phyloP scores from a whole-genome alignment of 2,329 filamentous ascomycete species.

The Ophiostoma sp. region DNA sequence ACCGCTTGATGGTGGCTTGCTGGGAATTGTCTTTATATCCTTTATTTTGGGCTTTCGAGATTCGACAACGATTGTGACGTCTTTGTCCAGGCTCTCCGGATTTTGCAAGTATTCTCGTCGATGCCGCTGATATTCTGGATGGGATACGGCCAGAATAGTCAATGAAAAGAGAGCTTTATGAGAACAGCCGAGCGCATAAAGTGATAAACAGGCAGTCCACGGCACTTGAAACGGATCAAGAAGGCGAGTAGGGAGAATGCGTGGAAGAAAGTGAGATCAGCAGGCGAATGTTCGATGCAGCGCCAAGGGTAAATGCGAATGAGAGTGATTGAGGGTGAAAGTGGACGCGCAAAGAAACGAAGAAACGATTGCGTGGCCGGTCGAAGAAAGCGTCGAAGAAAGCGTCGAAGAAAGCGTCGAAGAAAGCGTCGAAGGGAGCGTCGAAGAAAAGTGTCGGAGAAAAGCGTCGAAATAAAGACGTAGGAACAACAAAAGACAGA shows the following conservation, averaged over 20 bases:
- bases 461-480: background rate
- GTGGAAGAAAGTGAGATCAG: background rate
- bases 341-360: background rate
- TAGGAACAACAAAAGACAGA: conserved; percentile 5
- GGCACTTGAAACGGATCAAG: conserved; percentile 7
- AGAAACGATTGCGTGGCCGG: background rate
- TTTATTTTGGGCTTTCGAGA: background rate
- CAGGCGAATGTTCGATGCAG: background rate
- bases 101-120: background rate
- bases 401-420: background rate
- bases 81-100: background rate
- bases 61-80: background rate
- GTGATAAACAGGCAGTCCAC: background rate
- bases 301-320: background rate
- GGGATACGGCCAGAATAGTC: background rate
- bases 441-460: conserved; percentile 2
- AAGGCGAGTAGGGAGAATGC: background rate
- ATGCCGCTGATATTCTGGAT: background rate
- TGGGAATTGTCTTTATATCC: background rate
- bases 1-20: background rate
- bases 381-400: background rate
- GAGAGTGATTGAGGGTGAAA: background rate
- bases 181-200: background rate
- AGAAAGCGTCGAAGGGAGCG: conserved; percentile 5
- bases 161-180: background rate